These are phyloP conservation scores for Geopyxis carbonaria DNA, from an alignment of 495 filamentous ascomycete genomes.

Conservation along the genomic window DNA sequence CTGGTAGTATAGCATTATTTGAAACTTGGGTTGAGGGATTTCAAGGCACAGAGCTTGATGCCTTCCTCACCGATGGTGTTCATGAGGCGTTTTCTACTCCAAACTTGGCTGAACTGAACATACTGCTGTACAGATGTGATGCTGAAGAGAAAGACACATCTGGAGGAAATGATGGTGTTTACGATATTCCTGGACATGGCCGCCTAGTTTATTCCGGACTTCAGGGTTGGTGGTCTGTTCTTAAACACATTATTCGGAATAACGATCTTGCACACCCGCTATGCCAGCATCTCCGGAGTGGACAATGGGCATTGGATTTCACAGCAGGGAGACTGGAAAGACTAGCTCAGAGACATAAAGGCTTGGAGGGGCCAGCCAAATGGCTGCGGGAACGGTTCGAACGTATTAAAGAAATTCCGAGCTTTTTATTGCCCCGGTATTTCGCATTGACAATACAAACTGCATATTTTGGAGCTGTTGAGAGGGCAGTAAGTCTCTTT, in stretches of 20 bases:
- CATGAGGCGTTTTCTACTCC: slow-evolving; percentile 59
- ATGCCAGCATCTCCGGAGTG: slow-evolving; percentile 78
- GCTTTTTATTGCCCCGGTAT: slow-evolving; percentile 78
- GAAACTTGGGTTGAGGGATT: slow-evolving; percentile 85
- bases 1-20: slow-evolving; percentile 85
- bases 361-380: slow-evolving; percentile 43
- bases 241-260: slow-evolving; percentile 66
- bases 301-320: slow-evolving; percentile 91
- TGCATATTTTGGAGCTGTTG: slow-evolving; percentile 67
- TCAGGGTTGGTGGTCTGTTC: slow-evolving; percentile 94
- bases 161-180: slow-evolving; percentile 64
- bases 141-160: slow-evolving; percentile 77
- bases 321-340: slow-evolving; percentile 61
- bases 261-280: slow-evolving; percentile 89
- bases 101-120: slow-evolving; percentile 70
- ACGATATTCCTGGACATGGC: slow-evolving; percentile 68
- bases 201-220: slow-evolving; percentile 85
- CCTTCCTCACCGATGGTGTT: slow-evolving; percentile 64
- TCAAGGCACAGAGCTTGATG: slow-evolving; percentile 34
- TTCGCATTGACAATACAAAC: slow-evolving; percentile 79
- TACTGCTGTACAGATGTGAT: slow-evolving; percentile 79
- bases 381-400: slow-evolving; percentile 79
- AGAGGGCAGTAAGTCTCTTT: slow-evolving; percentile 62
- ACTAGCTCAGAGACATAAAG: slow-evolving; percentile 41
- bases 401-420: slow-evolving; percentile 65